Percentiles rank a stretch among this genome's conserved stretches.
These are phyloP conservation scores for Ceratocystis ficicola DNA, from an alignment of 2,329 filamentous ascomycete genomes.

Conservation along the genomic window DNA sequence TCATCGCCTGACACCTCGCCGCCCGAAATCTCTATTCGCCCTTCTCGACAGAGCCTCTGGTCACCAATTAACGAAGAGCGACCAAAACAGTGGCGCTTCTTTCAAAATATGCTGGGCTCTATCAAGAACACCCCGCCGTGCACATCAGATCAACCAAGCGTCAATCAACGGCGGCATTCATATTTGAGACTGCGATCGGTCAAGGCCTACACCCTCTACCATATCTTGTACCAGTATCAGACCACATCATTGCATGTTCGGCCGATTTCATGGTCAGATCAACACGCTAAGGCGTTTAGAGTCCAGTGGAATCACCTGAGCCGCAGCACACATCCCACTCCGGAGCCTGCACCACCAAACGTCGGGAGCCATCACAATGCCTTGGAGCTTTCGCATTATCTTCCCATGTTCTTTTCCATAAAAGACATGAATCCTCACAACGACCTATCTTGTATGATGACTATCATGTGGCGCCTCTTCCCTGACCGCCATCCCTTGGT, in stretches of 20 bases:
- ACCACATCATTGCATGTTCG: conserved; percentile 36
- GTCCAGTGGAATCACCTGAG: conserved; percentile 36
- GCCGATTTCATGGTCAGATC: conserved; percentile 45
- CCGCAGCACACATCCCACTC: conserved; percentile 13
- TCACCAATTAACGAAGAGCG: not conserved
- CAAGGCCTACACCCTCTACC: conserved; percentile 17
- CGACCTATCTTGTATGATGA: conserved; percentile 5
- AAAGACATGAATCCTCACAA: not conserved
- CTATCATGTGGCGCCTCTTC: conserved; percentile 14
- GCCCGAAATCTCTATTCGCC: not conserved
- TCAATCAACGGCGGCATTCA: not conserved
- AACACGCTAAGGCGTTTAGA: conserved; percentile 38
- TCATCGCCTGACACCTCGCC: not conserved
- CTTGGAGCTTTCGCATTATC: not conserved
- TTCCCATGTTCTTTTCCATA: not conserved
- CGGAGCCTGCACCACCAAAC: not conserved
- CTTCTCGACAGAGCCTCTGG: not conserved
- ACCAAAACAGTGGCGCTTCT: not conserved
- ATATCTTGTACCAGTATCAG: conserved; percentile 19
- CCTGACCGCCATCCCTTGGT: conserved; percentile 11
- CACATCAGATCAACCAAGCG: not conserved
- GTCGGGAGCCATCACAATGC: not conserved
- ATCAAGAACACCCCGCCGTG: not conserved
- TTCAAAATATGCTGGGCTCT: not conserved
- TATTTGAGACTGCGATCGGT: conserved; percentile 10